Conservation (phyloP, 192 early-diverging fungal species). For the Backusella luteola region DNA sequence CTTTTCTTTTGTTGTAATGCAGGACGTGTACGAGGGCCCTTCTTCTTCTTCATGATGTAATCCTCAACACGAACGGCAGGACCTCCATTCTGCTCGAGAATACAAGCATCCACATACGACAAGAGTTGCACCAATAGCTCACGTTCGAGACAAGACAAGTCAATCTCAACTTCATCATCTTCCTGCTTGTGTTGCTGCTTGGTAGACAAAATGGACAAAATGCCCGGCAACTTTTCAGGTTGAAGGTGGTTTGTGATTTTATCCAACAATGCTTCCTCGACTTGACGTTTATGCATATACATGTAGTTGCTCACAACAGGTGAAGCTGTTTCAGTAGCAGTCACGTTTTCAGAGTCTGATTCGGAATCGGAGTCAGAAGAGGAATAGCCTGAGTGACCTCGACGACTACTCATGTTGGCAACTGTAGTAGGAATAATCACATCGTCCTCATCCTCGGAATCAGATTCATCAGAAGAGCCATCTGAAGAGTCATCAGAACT, state of each 20-base stretch:
- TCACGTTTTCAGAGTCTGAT: constrained; percentile 15
- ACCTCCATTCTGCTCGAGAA: constrained; percentile 35
- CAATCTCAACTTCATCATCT: constrained; percentile 33
- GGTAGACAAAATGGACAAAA: constrained; percentile 28
- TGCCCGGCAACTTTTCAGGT: constrained; percentile 33
- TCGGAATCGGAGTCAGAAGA: constrained; percentile 24
- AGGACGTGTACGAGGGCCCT: constrained; percentile 23
- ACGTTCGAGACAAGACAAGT: constrained; percentile 33
- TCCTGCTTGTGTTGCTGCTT: constrained; percentile 20
- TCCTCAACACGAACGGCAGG: constrained; percentile 16
- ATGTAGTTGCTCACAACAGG: constrained; percentile 15
- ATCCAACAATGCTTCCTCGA: constrained; percentile 31
- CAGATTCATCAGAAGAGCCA: background rate
- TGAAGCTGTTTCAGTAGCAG: background rate
- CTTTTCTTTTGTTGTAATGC: constrained; percentile 11
- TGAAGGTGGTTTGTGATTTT: constrained; percentile 32
- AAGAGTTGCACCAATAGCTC: constrained; percentile 30
- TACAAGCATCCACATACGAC: constrained; percentile 38
- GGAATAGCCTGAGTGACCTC: background rate
- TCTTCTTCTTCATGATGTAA: constrained; percentile 20
- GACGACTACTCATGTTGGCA: constrained; percentile 5
- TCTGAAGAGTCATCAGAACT: background rate
- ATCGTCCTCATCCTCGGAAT: constrained; percentile 5
- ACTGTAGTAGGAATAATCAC: constrained; percentile 13
- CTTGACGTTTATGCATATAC: constrained; percentile 32